Base-by-base conservation (phyloP, 371 early-diverging fungal species). In the Dichotomocladium elegans region DNA sequence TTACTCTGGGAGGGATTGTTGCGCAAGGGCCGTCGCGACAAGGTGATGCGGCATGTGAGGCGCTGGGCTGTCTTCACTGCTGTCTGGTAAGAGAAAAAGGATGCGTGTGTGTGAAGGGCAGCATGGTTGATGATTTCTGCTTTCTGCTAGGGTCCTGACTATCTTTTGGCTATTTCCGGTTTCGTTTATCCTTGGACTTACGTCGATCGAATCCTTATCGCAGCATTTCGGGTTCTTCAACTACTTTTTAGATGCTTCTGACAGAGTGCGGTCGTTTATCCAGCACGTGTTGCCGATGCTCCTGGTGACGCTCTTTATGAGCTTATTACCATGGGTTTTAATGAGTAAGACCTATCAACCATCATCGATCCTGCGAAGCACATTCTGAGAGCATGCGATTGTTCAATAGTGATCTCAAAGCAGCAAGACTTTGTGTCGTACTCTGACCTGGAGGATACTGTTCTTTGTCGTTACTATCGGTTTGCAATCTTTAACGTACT, bases 401-500 rank as follows among this genome's bases (percentile, higher is more conserved):
- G n/a, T n/a, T n/a, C n/a, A n/a, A 2, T 72, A 63, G 77, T 74
- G 51, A 64, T 81, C 14, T 84, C 80, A 6, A 74, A 73, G 30
- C 68, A 72, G 25, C 82, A 86, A 59, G 77, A 77, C 9, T 81
- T 80, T 55, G 62, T 74, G 11, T 80, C 81, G 1, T 81, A 78
- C 46, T 85, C 84, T 0, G 78, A 74, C 24, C 61, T 88, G 9
- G 89, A 84, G 52, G 82, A 84, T 45, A 70, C 79, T 40, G 83
- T 91, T 3, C 69, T 85, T 31, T 70, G 78, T 34, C 85, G 91
- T 51, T 92, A 92, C 64, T 95, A 89, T 68, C 85, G 86, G 22
- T 95, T 94, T 63, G 86, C 87, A 34, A 76, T 95, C n/a, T 89
- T 92, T 74, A 96, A 94, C 68, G 87, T 95, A 1, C 61, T 96